phyloP scores from a whole-genome alignment of 164 flowering plant genomes.

The Kalanchoe fedtschenkoi region DNA sequence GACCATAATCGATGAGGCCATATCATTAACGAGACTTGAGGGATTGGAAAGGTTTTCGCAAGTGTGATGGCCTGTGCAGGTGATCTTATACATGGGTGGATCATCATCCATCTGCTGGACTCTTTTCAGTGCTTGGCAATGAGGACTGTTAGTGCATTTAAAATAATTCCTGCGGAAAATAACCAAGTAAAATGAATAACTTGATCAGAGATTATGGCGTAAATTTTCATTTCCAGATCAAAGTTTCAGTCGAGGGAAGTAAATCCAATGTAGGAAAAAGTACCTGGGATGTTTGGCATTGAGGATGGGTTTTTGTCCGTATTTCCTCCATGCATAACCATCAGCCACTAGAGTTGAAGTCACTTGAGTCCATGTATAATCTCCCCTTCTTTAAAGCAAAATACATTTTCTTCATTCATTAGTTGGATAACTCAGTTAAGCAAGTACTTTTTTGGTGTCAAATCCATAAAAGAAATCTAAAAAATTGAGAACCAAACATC shows the following conservation, averaged over 20 bases:
- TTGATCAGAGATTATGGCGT: no score
- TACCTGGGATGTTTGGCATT: slow-evolving; percentile 6
- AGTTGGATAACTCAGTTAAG: background rate
- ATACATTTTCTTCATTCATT: background rate
- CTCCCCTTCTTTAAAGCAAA: background rate
- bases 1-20: background rate
- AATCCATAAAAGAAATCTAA: background rate
- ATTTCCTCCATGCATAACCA: slow-evolving; percentile 5
- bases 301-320: slow-evolving; percentile 3
- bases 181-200: background rate
- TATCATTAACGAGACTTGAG: background rate
- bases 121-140: slow-evolving; percentile 3
- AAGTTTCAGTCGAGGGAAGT: no score
- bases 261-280: no score
- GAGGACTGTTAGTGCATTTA: background rate
- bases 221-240: no score
- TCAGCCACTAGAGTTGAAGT: background rate
- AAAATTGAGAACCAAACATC: background rate
- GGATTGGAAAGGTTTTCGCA: background rate
- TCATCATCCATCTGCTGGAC: slow-evolving; percentile 1
- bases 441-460: background rate
- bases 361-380: slow-evolving; percentile 5
- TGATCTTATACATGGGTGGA: background rate
- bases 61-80: slow-evolving; percentile 2
- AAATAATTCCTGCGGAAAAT: background rate